phyloP scores from a whole-genome alignment of 73 alveolate species.

The Paramecium sexaurelia region DNA sequence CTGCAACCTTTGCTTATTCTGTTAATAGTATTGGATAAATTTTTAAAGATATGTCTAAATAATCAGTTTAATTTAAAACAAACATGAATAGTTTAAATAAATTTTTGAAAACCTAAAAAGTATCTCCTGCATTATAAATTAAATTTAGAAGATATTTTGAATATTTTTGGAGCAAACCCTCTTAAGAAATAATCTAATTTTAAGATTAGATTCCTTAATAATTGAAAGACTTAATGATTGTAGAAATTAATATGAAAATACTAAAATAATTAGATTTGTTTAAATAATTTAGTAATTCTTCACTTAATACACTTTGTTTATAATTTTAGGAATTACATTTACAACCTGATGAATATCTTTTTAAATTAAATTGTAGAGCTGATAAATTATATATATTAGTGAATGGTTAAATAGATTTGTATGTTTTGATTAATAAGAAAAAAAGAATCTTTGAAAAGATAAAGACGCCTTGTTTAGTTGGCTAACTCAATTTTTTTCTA shows the following conservation, averaged over 20 bases:
- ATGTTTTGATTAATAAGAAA: background rate
- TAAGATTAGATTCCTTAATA: constrained; percentile 10
- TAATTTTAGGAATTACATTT: background rate
- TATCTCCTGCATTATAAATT: background rate
- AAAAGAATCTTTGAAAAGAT: background rate
- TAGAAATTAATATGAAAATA: background rate
- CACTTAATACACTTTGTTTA: background rate
- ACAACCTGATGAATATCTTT: constrained; percentile 4
- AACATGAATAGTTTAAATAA: constrained; percentile 20
- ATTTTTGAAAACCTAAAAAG: background rate
- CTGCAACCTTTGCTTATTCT: constrained; percentile 57
- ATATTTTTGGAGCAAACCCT: constrained; percentile 50
- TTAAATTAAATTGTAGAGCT: background rate
- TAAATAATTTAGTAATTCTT: background rate
- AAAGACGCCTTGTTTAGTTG: background rate
- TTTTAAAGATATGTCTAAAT: constrained; percentile 18
- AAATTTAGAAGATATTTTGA: constrained; percentile 51
- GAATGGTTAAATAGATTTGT: background rate
- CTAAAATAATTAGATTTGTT: background rate
- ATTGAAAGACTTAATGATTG: background rate
- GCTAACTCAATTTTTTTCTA: background rate
- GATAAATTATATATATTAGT: constrained; percentile 7
- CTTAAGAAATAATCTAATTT: background rate
- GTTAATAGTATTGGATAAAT: constrained; percentile 57
- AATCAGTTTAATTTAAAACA: constrained; percentile 18